phyloP scores from a whole-genome alignment of 306 rosid genomes.

The Cyamopsis tetragonoloba region DNA sequence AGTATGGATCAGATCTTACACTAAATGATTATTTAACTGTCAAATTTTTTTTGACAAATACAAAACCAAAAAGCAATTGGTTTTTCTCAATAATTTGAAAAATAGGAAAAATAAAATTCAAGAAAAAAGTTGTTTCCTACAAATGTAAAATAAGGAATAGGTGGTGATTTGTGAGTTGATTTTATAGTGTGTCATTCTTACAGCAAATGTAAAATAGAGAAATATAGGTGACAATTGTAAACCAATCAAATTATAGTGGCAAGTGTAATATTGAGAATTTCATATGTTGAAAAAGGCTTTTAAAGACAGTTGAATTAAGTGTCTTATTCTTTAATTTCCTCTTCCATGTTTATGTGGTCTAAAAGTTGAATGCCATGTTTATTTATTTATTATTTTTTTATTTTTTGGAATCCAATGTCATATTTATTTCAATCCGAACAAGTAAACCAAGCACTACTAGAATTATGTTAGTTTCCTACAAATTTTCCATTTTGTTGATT shows the following conservation, averaged over 20 bases:
- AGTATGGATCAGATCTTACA: slow-evolving; percentile 28
- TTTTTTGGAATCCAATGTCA: too few relatives aligned
- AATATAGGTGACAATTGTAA: slow-evolving; percentile 22
- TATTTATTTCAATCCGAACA: too few relatives aligned
- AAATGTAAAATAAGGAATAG: slow-evolving; percentile 32
- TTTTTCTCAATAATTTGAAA: slow-evolving; percentile 4
- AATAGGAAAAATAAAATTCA: slow-evolving; percentile 2
- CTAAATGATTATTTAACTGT: background rate
- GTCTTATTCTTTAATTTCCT: background rate
- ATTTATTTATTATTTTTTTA: too few relatives aligned
- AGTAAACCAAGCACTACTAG: too few relatives aligned
- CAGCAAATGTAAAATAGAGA: slow-evolving; percentile 39
- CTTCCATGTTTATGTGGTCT: background rate
- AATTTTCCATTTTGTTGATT: too few relatives aligned
- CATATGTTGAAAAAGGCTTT: slow-evolving; percentile 6
- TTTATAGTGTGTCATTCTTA: slow-evolving; percentile 8
- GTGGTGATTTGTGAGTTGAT: slow-evolving; percentile 2
- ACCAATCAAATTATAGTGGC: slow-evolving; percentile 6
- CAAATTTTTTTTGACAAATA: slow-evolving; percentile 22
- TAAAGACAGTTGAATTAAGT: slow-evolving; percentile 3
- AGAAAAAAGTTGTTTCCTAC: background rate
- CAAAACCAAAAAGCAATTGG: slow-evolving; percentile 1
- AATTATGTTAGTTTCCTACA: too few relatives aligned
- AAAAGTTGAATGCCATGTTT: too few relatives aligned
- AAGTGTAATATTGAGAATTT: slow-evolving; percentile 18